Evolutionary conservation across 2,329 filamentous ascomycete species (phyloP), one percentile per base, ranked within the genome.

Genomic region (Diaporthe destruens): DNA sequence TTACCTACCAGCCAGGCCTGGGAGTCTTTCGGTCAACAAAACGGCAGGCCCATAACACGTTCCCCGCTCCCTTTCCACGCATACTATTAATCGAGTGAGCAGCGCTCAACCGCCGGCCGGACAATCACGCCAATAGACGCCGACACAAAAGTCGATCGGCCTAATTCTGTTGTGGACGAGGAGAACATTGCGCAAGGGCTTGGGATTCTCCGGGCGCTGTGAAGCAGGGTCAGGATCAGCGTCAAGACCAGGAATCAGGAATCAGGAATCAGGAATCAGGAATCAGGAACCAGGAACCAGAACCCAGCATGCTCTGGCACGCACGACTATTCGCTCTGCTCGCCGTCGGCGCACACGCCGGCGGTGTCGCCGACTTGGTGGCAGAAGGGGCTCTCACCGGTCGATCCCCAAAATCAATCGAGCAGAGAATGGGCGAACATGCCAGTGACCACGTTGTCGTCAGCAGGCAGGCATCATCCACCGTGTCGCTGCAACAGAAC

Each of bases 401-500:
- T 4, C 77, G 77, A 47, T 74, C 75, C 69, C 76, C 75, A 54
- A 74, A 70, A 6, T 63, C 75, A 7, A 73, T 79, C 69, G 81
- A 81, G 70, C 74, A 76, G 42, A 76, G 78, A 55, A 77, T 82
- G 75, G 77, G 79, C 55, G 76, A 79, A 34, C 73, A 78, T 20
- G 71, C 75, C 20, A 71, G 76, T 61, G 74, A 79, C 72, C 57
- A n/a, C 56, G 69, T 74, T 25, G 51, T 75, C 32, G 56, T 76
- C 42, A 76, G 75, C 71, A 76, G 76, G 34, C 78, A 73, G 73
- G 75, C 70, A 68, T 68, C 63, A n/a, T 74, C 75, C 8, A 80
- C 80, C 47, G 79, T 84, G 34, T 75, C 79, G 25, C 76, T 85
- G 66, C 84, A 82, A 71, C 75, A 80, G 36, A 81, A 87, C 75